Evolutionary conservation across 345 rosid genomes (phyloP), one percentile per base, ranked within the genome.

Genomic region (Viola odorata): DNA sequence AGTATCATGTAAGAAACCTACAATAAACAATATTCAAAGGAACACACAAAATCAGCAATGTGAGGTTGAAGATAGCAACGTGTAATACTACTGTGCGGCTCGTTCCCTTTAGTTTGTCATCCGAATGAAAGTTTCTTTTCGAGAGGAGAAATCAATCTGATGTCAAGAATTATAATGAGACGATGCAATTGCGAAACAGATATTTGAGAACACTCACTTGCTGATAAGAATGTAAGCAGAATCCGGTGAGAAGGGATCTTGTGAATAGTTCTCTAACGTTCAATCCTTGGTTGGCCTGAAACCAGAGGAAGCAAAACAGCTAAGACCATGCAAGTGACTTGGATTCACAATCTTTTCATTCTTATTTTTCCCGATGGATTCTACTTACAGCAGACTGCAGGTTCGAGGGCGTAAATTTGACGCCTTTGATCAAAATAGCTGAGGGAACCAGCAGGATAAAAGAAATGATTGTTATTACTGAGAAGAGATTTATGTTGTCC

Each of bases 401-500:
- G 61, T 79, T 77, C 0, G 92, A 75, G 57, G 90, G 98, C 54
- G 83, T 78, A 54, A 89, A 68, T 81, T 83, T 85, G 54, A 72
- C 17, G 15, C 96, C 96, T 61, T 89, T 96, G 10, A 80, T 41
- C 61, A 76, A 64, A 72, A 85, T 62, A 42, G 96, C 94, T 5
- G 77, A 16, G 11, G 98, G 98, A 68, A 75, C 85, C 79, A 85
- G 60, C 42, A 89, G 72, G 49, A 77, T 61, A 62, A 89, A 87
- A 40, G 91, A 85, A 41, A 87, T 81, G 3, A 85, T 67, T 4
- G 96, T 89, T 69, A 92, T 77, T 12, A 84, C 76, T 12, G 96
- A 89, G 84, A 92, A 89, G 64, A 87, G 86, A 69, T 85, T 89
- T 86, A 85, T 69, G 70, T 89, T 89, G 77, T 92, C 96, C 89